A percentile compares a stretch with the other conserved stretches of the same genome.
Evolutionary conservation across 768 basidiomycete genomes (phyloP).

Genomic region (Leccinellum rugosiceps): DNA sequence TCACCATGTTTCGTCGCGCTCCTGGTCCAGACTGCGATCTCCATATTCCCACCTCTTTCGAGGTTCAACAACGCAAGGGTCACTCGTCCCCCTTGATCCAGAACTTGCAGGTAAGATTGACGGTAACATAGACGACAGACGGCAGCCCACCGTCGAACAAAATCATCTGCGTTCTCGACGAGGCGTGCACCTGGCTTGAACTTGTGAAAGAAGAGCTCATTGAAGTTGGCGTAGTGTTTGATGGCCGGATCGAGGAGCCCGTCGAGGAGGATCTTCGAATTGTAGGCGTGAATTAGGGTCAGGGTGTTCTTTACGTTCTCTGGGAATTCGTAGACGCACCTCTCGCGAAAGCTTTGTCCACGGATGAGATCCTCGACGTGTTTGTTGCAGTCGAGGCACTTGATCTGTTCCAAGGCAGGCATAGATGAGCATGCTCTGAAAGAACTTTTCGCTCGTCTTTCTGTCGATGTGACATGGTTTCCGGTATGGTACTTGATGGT

Average conservation of each 20-base stretch:
- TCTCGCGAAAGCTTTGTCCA: constrained; percentile 55
- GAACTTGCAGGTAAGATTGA: constrained; percentile 58
- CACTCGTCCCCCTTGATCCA: constrained; percentile 80
- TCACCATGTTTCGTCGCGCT: too few species aligned
- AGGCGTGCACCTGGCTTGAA: constrained; percentile 60
- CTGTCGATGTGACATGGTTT: constrained; percentile 55
- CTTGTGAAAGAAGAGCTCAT: constrained; percentile 69
- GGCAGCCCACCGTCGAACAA: constrained; percentile 68
- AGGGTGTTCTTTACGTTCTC: constrained; percentile 50
- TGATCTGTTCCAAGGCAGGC: constrained; percentile 54
- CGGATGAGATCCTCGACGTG: constrained; percentile 48
- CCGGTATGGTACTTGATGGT: constrained; percentile 54
- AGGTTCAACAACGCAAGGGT: constrained; percentile 56
- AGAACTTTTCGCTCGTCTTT: constrained; percentile 48
- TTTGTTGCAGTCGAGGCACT: constrained; percentile 42
- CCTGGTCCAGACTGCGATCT: too few species aligned
- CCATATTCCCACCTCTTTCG: too few species aligned
- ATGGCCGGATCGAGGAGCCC: constrained; percentile 69
- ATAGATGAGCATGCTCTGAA: constrained; percentile 75
- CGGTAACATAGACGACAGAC: constrained; percentile 58
- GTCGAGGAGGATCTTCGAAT: constrained; percentile 40
- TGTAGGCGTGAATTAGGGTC: constrained; percentile 54
- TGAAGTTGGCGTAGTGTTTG: constrained; percentile 61
- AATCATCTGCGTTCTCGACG: constrained; percentile 51
- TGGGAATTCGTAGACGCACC: constrained; percentile 51